phyloP scores from a whole-genome alignment of 805 yeast genomes.

The Lipomyces lipofer region DNA sequence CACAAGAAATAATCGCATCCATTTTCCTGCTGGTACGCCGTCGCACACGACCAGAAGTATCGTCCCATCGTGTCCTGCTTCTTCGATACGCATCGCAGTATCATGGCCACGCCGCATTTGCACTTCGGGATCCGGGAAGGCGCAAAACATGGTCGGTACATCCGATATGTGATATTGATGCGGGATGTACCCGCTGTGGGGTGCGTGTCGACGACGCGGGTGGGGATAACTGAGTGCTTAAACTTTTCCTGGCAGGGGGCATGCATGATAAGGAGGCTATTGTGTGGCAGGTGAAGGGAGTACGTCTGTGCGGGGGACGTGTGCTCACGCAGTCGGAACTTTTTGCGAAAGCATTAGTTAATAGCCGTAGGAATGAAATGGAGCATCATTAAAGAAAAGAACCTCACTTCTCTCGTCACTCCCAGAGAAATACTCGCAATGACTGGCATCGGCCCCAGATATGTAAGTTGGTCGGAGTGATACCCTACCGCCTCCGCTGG shows the following conservation, averaged over 20 bases:
- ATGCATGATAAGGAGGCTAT: conserved; percentile 68
- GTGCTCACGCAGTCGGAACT: conserved; percentile 42
- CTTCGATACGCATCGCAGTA: conserved; percentile 26
- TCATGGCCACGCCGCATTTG: conserved; percentile 40
- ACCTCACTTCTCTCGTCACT: conserved; percentile 53
- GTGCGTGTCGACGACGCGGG: conserved; percentile 46
- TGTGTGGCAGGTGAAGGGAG: conserved; percentile 67
- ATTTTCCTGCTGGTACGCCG: conserved; percentile 26
- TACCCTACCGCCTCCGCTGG: conserved; percentile 60
- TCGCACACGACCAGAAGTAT: conserved; percentile 34
- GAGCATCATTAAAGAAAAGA: neutral
- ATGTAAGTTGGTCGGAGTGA: conserved; percentile 74
- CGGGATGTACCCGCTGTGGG: conserved; percentile 53
- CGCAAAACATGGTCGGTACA: conserved; percentile 47
- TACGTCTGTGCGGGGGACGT: conserved; percentile 38
- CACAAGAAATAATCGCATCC: conserved; percentile 26
- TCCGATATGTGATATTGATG: conserved; percentile 66
- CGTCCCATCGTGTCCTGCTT: conserved; percentile 15
- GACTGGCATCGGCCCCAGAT: conserved; percentile 69
- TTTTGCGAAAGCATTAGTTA: neutral
- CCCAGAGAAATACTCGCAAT: conserved; percentile 73
- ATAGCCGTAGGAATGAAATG: neutral
- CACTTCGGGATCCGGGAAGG: conserved; percentile 47
- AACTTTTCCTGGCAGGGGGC: conserved; percentile 77
- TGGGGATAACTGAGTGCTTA: conserved; percentile 63